Evolutionary conservation across 2,329 filamentous ascomycete species (phyloP), one percentile per base, ranked within the genome.

Genomic region (Talaromyces amestolkiae): DNA sequence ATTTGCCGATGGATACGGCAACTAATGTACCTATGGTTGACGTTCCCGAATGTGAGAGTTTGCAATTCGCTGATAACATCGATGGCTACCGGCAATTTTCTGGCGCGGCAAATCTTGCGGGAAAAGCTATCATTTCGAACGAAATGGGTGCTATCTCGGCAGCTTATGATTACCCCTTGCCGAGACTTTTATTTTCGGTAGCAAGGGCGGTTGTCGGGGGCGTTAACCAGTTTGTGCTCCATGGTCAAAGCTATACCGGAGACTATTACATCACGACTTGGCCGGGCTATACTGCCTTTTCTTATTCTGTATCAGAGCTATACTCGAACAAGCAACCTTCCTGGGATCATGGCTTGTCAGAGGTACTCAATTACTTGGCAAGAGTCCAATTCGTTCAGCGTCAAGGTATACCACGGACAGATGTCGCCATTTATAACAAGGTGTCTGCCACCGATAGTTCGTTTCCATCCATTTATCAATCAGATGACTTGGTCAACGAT

Each of bases 261-360:
- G 68, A 77, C 5, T 84, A 83, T 62, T 70, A 70, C 0, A 77
- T 80, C 58, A 84, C 82, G 0, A 83, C 82, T 0, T 85, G 82
- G 82, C 83, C 83, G 0, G 80, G 79, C 0, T 82, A 77, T 61
- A 79, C 78, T 0, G 74, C 81, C 0, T 84, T 84, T 65, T 65
- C 66, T 5, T 83, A 81, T 66, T 53, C 70, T 0, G 81, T 77
- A 60, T 76, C 77, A 0, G 79, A 81, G n/a, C 75, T 79, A 71
- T 76, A 78, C 65, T 73, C 73, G 4, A 72, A 69, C 0, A 73
- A 77, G 7, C 78, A 82, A 58, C 82, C 82, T 1, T 76, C 73
- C 1, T 84, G 79, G 78, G 72, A 76, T 17, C 27, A 27, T 27
- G 73, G 76, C 35, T 77, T 79, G 43, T 68, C 69, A 5, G 78